Percentiles rank a stretch among this genome's conserved stretches.
phyloP scores from a whole-genome alignment of 257 asterid species.

The Fraxinus quadrangulata region DNA sequence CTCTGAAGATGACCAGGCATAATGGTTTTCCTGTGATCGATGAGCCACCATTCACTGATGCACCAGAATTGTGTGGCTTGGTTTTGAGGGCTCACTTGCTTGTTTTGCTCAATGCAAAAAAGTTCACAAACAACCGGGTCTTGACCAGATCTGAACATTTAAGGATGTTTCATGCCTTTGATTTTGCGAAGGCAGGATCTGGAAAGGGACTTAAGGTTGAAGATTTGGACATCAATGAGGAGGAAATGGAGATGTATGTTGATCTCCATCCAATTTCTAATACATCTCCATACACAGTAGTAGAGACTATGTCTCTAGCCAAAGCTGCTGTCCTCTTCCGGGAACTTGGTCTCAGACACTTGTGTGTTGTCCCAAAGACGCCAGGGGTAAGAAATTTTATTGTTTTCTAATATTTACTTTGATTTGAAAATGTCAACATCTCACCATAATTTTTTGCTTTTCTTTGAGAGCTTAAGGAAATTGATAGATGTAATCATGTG shows the following conservation, averaged over 20 bases:
- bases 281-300: slow-evolving; percentile 89
- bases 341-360: slow-evolving; percentile 86
- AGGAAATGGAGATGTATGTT: slow-evolving; percentile 90
- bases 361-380: slow-evolving; percentile 87
- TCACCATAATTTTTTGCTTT: neutral
- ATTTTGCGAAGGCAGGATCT: slow-evolving; percentile 87
- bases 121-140: slow-evolving; percentile 51
- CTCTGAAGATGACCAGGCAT: slow-evolving; percentile 63
- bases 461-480: neutral
- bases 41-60: slow-evolving; percentile 79
- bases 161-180: slow-evolving; percentile 60
- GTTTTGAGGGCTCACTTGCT: slow-evolving; percentile 86
- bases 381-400: slow-evolving; percentile 53
- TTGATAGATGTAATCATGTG: slow-evolving; percentile 7
- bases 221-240: slow-evolving; percentile 63
- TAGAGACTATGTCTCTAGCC: slow-evolving; percentile 94
- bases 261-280: slow-evolving; percentile 92
- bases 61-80: slow-evolving; percentile 80
- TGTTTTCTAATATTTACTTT: slow-evolving; percentile 4
- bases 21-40: slow-evolving; percentile 91
- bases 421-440: neutral
- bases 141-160: slow-evolving; percentile 50
- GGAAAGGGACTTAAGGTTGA: slow-evolving; percentile 90
- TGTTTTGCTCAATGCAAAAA: slow-evolving; percentile 66
- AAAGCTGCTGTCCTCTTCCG: slow-evolving; percentile 90